Base-by-base conservation (phyloP, 805 yeast genomes). In the Saccharomycopsis oosterbeekiorum region DNA sequence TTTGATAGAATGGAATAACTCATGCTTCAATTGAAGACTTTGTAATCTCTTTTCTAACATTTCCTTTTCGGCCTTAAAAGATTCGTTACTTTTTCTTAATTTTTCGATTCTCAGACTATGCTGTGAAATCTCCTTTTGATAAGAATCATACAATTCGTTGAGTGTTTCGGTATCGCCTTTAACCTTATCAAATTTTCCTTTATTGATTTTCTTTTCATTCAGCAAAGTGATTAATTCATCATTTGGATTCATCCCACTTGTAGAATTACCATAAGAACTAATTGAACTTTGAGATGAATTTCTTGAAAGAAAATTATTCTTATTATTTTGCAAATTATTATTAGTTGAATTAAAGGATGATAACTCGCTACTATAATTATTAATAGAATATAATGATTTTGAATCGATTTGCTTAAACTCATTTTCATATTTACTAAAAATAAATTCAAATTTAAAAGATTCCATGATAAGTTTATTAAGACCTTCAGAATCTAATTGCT, bases 401-500 rank as follows among this genome's bases (percentile, higher is more conserved):
- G 21, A 47, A 47, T 47, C 53, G 10, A 47, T 47, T 15, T 53
- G n/a, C 29, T 55, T 59, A n/a, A 62, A 42, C 37, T 62, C 65
- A 29, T 62, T 59, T 47, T 60, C 65, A 39, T 61, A 63, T 21
- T 62, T 61, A 29, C 61, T 59, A 11, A 63, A 55, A 1, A 43
- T 24, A n/a, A 64, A 64, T 34, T 62, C 61, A 19, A 63, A 63
- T 55, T 63, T 63, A 14, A 61, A 55, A 10, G 65, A 62, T 40
- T 63, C 65, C 10, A 36, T 57, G 1, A 63, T 60, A 36, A 59
- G 14, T 12, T 47, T 24, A 47, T 47, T 47, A 10, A 47, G 53
- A 47, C 29, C 53, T 17, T 47, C 21, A 34, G 58, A 63, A 50
- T 63, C 65, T 9, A 59, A 57, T 47, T 59, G 57, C 6, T 10